phyloP scores from a whole-genome alignment of 805 yeast species.

The Ogataea haglerorum region DNA sequence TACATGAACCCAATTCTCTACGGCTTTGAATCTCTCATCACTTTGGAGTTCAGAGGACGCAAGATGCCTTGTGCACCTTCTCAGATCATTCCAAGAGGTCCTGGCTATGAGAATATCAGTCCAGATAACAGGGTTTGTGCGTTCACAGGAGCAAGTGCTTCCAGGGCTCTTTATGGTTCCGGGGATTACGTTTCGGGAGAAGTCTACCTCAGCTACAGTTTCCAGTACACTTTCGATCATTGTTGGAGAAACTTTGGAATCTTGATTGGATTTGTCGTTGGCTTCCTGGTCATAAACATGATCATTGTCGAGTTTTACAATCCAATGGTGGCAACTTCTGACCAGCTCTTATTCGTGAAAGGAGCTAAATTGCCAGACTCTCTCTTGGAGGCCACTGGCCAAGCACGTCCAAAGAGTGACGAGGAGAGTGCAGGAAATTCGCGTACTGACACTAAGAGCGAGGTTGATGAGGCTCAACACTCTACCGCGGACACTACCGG shows the following conservation, averaged over 20 bases:
- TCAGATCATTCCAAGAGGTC: conserved; percentile 51
- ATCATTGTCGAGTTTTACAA: conserved; percentile 31
- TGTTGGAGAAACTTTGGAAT: conserved; percentile 80
- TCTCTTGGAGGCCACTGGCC: conserved; percentile 30
- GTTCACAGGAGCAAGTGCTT: conserved; percentile 44
- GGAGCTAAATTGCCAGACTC: conserved; percentile 27
- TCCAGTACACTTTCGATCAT: conserved; percentile 51
- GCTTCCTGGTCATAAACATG: conserved; percentile 34
- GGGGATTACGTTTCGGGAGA: conserved; percentile 49
- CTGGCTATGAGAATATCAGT: conserved; percentile 45
- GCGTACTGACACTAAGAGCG: conserved; percentile 14
- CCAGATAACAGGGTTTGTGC: conserved; percentile 46
- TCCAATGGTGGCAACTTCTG: conserved; percentile 32
- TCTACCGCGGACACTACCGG: conserved; percentile 11
- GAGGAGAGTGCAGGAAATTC: conserved; percentile 25
- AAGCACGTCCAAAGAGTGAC: conserved; percentile 28
- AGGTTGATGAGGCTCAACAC: conserved; percentile 13
- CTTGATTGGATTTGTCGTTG: conserved; percentile 38
- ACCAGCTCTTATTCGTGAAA: conserved; percentile 31
- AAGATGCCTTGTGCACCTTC: conserved; percentile 44
- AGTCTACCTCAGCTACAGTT: conserved; percentile 42
- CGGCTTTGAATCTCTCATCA: conserved; percentile 52
- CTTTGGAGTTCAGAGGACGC: conserved; percentile 54
- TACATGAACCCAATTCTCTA: conserved; percentile 48
- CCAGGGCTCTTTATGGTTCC: conserved; percentile 20